Percentiles rank a stretch among this genome's conserved stretches.
Evolutionary conservation across 768 basidiomycete species (phyloP).

Genomic region (Tephrocybe sp.): DNA sequence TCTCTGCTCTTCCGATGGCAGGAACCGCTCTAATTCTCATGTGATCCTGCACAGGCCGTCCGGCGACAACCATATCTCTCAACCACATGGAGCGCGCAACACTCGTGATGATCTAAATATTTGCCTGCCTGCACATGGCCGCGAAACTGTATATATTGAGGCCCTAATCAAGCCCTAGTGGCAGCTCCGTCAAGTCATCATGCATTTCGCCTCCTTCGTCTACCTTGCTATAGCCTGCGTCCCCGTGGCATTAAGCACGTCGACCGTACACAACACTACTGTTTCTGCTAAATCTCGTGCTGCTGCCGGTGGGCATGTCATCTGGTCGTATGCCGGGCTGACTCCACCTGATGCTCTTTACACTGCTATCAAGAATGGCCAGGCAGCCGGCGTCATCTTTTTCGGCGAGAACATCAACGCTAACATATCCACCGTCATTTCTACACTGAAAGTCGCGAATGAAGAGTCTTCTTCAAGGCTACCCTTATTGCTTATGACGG

Average conservation of each 20-base stretch:
- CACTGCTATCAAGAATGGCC: slow-evolving; percentile 4
- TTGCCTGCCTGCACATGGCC: background rate
- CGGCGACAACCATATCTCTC: no score
- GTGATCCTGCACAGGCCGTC: no score
- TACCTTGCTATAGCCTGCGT: background rate
- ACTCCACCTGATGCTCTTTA: slow-evolving; percentile 7
- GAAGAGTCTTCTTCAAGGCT: slow-evolving; percentile 3
- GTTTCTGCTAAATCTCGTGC: background rate
- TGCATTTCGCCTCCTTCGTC: background rate
- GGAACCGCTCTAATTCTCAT: background rate
- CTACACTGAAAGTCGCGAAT: slow-evolving; percentile 7
- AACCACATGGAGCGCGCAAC: background rate
- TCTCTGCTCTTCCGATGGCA: no score
- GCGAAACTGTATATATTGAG: background rate
- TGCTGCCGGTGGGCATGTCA: slow-evolving; percentile 5
- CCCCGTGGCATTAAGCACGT: background rate
- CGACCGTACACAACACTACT: background rate
- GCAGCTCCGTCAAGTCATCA: background rate
- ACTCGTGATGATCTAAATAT: no score
- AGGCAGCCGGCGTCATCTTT: slow-evolving; percentile 10
- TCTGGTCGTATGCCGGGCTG: slow-evolving; percentile 7
- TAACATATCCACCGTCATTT: slow-evolving; percentile 6
- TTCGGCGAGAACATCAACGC: slow-evolving; percentile 10
- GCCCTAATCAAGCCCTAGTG: no score
- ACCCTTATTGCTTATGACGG: slow-evolving; percentile 13